phyloP scores from a whole-genome alignment of 1,284 basidiomycete genomes.

The Leccinum proliferum region DNA sequence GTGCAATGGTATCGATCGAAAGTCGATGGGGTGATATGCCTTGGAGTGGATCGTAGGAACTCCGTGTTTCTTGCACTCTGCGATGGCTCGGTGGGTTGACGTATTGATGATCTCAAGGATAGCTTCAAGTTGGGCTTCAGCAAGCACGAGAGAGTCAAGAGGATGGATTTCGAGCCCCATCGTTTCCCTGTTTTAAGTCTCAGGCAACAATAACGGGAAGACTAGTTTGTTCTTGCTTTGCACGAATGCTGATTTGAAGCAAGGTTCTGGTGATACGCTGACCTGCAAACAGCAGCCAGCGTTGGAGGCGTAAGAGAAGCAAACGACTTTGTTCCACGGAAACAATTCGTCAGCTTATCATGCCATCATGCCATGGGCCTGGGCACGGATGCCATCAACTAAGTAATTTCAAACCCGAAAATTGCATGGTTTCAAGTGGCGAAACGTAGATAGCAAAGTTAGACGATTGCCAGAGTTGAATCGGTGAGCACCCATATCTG shows the following conservation, averaged over 20 bases:
- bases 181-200: background rate
- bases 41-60: too few species aligned
- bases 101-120: too few species aligned
- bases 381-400: too few species aligned
- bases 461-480: too few species aligned
- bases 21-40: too few species aligned
- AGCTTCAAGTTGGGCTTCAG: background rate
- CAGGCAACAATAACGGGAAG: background rate
- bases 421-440: too few species aligned
- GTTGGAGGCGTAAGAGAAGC: background rate
- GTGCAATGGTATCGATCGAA: conserved; percentile 4
- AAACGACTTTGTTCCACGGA: background rate
- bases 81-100: too few species aligned
- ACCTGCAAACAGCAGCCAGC: background rate
- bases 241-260: background rate
- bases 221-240: background rate
- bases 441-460: too few species aligned
- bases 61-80: too few species aligned
- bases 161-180: background rate
- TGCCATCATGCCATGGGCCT: too few species aligned
- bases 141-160: background rate
- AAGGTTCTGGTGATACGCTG: background rate
- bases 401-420: too few species aligned
- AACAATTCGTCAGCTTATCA: background rate
- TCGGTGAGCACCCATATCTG: too few species aligned